Percentiles rank a stretch among this genome's conserved stretches.
Evolutionary conservation across 2,329 filamentous ascomycete genomes (phyloP).

Genomic region (Iodosphaeria phyllophila): DNA sequence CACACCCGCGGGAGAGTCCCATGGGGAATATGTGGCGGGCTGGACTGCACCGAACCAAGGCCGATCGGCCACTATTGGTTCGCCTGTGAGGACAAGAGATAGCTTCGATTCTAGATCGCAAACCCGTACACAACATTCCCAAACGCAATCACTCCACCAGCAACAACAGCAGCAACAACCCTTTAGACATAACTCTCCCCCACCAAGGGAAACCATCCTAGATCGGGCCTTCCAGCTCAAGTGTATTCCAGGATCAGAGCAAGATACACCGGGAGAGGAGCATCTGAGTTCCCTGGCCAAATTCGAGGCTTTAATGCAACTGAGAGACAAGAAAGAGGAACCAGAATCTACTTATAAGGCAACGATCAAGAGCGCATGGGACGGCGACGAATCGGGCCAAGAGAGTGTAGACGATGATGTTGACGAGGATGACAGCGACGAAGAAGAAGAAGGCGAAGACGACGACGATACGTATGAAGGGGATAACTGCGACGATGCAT

Average conservation of each 20-base stretch:
- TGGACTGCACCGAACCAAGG: conserved; percentile 43
- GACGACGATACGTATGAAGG: conserved; percentile 20
- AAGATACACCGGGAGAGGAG: conserved; percentile 34
- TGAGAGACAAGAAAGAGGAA: conserved; percentile 17
- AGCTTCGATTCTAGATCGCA: conserved; percentile 37
- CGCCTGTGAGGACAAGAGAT: conserved; percentile 32
- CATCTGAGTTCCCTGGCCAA: conserved; percentile 45
- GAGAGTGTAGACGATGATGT: conserved; percentile 28
- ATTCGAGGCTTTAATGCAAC: conserved; percentile 46
- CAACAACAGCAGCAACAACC: too few species aligned
- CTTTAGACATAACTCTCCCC: conserved; percentile 30
- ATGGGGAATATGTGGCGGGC: conserved; percentile 37
- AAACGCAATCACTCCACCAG: too few species aligned
- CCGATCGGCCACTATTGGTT: conserved; percentile 36
- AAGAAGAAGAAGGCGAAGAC: conserved; percentile 18
- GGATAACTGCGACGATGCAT: conserved; percentile 19
- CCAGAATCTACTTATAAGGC: conserved; percentile 8
- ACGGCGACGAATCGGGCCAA: too few species aligned
- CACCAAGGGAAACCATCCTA: conserved; percentile 43
- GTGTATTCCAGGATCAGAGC: conserved; percentile 41
- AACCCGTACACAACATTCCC: too few species aligned
- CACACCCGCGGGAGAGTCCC: conserved; percentile 30
- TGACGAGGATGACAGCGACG: conserved; percentile 21
- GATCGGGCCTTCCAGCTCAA: conserved; percentile 46
- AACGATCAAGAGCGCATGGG: conserved; percentile 29